A percentile compares a stretch with the other conserved stretches of the same genome.
phyloP scores from a whole-genome alignment of 2,329 filamentous ascomycete genomes.

The Aspergillus versicolor region DNA sequence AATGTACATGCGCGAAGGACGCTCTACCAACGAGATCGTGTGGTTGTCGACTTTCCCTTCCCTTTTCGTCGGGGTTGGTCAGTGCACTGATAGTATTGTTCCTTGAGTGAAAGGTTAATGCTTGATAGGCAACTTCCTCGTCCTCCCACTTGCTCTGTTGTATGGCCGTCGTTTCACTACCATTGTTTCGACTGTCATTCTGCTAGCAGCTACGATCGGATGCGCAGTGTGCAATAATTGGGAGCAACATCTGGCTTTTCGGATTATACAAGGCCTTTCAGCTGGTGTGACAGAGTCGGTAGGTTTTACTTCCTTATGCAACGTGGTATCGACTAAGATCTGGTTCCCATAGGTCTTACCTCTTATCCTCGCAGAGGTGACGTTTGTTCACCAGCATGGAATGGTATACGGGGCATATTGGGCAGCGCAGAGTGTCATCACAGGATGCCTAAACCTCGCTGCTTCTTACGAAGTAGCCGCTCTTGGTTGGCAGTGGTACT shows the following conservation, averaged over 20 bases:
- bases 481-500: slow-evolving; percentile 44
- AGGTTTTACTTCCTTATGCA: neutral
- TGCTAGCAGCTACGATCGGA: slow-evolving; percentile 34
- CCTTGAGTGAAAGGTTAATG: neutral
- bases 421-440: slow-evolving; percentile 39
- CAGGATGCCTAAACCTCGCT: slow-evolving; percentile 32
- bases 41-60: slow-evolving; percentile 40
- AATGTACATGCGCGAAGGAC: slow-evolving; percentile 28
- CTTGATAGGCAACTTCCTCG: slow-evolving; percentile 33
- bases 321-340: neutral
- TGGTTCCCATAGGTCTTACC: slow-evolving; percentile 31
- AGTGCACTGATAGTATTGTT: neutral
- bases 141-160: slow-evolving; percentile 40
- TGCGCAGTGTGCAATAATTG: slow-evolving; percentile 35
- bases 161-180: slow-evolving; percentile 41
- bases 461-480: slow-evolving; percentile 37
- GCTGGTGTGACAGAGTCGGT: slow-evolving; percentile 41
- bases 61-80: slow-evolving; percentile 42
- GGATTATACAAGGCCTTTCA: slow-evolving; percentile 39
- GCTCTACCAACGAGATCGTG: slow-evolving; percentile 30
- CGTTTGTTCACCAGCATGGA: slow-evolving; percentile 42
- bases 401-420: slow-evolving; percentile 40
- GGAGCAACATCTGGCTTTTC: slow-evolving; percentile 37
- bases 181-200: slow-evolving; percentile 30
- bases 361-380: slow-evolving; percentile 40